Conservation (phyloP, 306 rosid genomes). For the Betula pendula region DNA sequence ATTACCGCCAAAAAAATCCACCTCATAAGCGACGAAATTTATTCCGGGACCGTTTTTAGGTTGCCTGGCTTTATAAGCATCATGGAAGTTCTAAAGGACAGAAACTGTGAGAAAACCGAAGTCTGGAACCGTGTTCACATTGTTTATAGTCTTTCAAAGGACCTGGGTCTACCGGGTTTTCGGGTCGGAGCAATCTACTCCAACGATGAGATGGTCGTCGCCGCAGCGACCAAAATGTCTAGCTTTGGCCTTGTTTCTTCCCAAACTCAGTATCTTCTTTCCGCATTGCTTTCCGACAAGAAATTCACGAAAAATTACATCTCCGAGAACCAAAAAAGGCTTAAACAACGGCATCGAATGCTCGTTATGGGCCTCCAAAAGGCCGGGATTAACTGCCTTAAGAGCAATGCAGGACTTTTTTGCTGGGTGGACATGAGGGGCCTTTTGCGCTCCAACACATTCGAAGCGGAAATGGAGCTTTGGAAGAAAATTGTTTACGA, state of each 20-base stretch:
- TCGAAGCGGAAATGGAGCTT: constrained; percentile 77
- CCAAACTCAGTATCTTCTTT: constrained; percentile 75
- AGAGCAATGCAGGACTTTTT: constrained; percentile 75
- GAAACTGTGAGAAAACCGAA: constrained; percentile 18
- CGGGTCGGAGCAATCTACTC: constrained; percentile 83
- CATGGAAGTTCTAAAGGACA: constrained; percentile 66
- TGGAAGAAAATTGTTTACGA: constrained; percentile 76
- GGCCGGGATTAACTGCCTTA: constrained; percentile 55
- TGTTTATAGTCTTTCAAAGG: constrained; percentile 82
- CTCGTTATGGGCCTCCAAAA: constrained; percentile 53
- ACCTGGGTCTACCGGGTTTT: constrained; percentile 85
- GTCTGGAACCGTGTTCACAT: constrained; percentile 59
- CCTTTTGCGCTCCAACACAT: constrained; percentile 55
- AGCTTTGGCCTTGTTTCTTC: constrained; percentile 84
- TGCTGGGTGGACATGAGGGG: constrained; percentile 89
- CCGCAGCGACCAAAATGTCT: constrained; percentile 82
- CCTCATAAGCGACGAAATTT: constrained; percentile 82
- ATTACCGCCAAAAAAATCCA: constrained; percentile 61
- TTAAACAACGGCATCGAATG: constrained; percentile 50
- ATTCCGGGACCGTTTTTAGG: constrained; percentile 76
- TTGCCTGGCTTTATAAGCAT: constrained; percentile 63
- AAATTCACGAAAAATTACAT: constrained; percentile 63
- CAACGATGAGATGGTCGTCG: constrained; percentile 54
- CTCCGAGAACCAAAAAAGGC: constrained; percentile 62
- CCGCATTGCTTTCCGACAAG: constrained; percentile 73